phyloP scores from a whole-genome alignment of 208 protist genomes.

The Porcisia hertigi region DNA sequence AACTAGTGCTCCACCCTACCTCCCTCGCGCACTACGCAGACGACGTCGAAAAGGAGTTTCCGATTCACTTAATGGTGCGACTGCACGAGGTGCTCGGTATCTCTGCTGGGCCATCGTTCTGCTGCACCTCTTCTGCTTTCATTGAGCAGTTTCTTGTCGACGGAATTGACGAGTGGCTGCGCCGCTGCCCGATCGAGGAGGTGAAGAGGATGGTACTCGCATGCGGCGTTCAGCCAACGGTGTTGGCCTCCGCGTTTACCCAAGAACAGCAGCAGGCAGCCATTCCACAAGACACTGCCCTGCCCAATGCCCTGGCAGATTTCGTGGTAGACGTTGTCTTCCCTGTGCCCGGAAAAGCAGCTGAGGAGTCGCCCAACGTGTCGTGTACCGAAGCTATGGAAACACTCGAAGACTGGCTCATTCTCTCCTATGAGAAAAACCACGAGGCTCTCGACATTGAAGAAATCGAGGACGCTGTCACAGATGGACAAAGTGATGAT shows the following conservation, averaged over 20 bases:
- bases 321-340: constrained; percentile 90
- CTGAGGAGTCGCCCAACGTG: neutral
- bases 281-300: neutral
- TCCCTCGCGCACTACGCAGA: constrained; percentile 56
- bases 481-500: constrained; percentile 22
- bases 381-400: constrained; percentile 5
- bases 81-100: constrained; percentile 50
- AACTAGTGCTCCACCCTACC: constrained; percentile 32
- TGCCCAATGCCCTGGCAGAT: constrained; percentile 56
- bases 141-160: constrained; percentile 86
- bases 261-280: constrained; percentile 11
- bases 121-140: constrained; percentile 32
- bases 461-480: constrained; percentile 13
- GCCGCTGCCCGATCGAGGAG: constrained; percentile 26
- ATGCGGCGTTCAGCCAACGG: constrained; percentile 67
- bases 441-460: constrained; percentile 58
- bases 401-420: constrained; percentile 65
- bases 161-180: constrained; percentile 74
- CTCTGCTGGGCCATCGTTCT: neutral
- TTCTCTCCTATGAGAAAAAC: constrained; percentile 75
- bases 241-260: constrained; percentile 45
- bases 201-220: constrained; percentile 63
- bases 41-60: constrained; percentile 43
- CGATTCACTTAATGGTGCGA: constrained; percentile 46
- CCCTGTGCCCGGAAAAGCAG: constrained; percentile 29